Evolutionary conservation across 306 rosid species (phyloP), one percentile per base, ranked within the genome.

Genomic region (Dicorynia guianensis): DNA sequence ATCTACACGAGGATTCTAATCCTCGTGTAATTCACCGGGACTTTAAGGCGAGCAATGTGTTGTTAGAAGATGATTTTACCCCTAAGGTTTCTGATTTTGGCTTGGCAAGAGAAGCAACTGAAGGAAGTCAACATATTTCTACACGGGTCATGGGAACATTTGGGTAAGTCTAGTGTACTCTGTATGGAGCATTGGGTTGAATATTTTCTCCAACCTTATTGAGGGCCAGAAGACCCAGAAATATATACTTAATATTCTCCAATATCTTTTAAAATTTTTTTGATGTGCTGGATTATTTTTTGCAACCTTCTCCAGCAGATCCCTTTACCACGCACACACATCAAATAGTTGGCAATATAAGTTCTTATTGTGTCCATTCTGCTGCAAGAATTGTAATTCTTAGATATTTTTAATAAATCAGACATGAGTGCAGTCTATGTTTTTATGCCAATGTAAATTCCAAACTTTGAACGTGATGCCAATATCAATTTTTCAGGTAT

Each of bases 31-130:
- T 94, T 81, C 98, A 94, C 83, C 84, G 98, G 14, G 98, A 94
- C 82, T 94, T 94, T 60, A 94, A 94, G 79, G 93, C 98, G 63
- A 92, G 98, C 81, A 94, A 94, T 33, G 90, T 94, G 71, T 83
- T 94, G 71, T 79, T 94, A 78, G 98, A 92, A 86, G 93, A 84
- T 54, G 97, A 94, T 76, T 94, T 88, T 85, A 90, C 95, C 78
- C 97, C 97, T 67, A 94, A 90, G 90, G 95, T 94, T 80, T 92
- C 98, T 47, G 98, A 94, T 90, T 94, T 94, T 70, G 98, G 98
- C 43, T 83, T 94, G 86, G 98, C 98, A 55, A 90, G 93, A 87
- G 98, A 94, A 86, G 98, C 98, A 57, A 90, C 96, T 13, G 97
- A 87, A 82, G 98, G 98, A 80, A 94, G 89, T 78, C 78, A 68